These are phyloP conservation scores for Escovopsis weberi DNA, from an alignment of 2,329 filamentous ascomycete species.

Conservation along the genomic window DNA sequence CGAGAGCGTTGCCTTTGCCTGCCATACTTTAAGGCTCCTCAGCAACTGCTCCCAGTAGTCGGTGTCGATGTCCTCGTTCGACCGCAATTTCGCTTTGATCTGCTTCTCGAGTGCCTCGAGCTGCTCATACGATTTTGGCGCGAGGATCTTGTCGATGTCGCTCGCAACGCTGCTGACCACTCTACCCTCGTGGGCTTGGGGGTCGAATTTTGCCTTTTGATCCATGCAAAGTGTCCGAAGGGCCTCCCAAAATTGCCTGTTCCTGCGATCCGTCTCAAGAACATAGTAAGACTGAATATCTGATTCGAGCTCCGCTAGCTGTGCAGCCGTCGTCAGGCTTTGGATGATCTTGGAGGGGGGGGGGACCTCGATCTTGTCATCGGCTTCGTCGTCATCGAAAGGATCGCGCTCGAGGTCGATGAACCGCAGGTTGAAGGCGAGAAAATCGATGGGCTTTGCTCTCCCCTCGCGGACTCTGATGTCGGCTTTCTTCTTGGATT, in stretches of 20 bases:
- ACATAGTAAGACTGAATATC: constrained; percentile 71
- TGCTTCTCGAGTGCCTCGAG: constrained; percentile 77
- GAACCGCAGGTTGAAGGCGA: constrained; percentile 79
- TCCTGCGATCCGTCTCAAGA: constrained; percentile 63
- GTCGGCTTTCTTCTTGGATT: constrained; percentile 95
- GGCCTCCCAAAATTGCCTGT: constrained; percentile 85
- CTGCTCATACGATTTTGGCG: constrained; percentile 74
- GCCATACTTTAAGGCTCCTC: constrained; percentile 73
- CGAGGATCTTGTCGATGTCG: constrained; percentile 78
- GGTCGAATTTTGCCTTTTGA: constrained; percentile 49
- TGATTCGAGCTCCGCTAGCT: constrained; percentile 63
- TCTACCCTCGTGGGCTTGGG: constrained; percentile 49
- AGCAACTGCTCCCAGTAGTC: constrained; percentile 97
- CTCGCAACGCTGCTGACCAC: constrained; percentile 69
- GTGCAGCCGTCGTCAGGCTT: constrained; percentile 42
- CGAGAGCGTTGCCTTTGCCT: constrained; percentile 73
- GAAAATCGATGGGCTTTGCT: constrained; percentile 83
- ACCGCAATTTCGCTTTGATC: constrained; percentile 72
- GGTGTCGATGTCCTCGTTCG: constrained; percentile 83
- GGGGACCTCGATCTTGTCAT: constrained; percentile 59
- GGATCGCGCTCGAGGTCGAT: constrained; percentile 74
- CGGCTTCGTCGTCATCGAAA: constrained; percentile 71
- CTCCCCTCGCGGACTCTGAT: constrained; percentile 85
- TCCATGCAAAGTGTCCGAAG: constrained; percentile 75
- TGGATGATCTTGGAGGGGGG: constrained; percentile 73